These are phyloP conservation scores for Trametes polyzona DNA, from an alignment of 1,284 basidiomycete species.

Conservation along the genomic window DNA sequence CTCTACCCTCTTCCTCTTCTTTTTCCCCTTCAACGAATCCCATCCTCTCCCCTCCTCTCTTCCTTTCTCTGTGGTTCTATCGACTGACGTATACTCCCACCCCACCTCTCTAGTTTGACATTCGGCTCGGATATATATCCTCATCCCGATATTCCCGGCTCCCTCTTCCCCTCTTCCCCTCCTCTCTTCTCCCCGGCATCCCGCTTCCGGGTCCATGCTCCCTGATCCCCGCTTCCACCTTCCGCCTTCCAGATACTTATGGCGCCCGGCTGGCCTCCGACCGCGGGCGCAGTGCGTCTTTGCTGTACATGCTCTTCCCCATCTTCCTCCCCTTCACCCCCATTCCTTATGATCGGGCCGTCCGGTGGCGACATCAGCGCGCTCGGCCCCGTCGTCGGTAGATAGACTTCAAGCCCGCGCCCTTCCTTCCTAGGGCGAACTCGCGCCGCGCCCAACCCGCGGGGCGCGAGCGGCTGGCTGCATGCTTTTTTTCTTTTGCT, in stretches of 20 bases:
- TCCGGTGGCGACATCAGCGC: no score
- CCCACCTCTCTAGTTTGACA: neutral
- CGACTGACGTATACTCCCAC: neutral
- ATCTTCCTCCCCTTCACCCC: neutral
- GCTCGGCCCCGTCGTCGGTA: neutral
- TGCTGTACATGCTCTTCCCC: slow-evolving; percentile 2
- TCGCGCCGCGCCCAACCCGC: no score
- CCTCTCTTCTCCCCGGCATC: no score
- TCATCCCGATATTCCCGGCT: neutral
- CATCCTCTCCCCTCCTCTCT: no score
- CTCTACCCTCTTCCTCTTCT: no score
- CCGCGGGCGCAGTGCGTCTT: slow-evolving; percentile 9
- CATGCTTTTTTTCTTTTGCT: neutral
- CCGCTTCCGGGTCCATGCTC: no score
- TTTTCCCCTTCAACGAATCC: neutral
- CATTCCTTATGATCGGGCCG: neutral
- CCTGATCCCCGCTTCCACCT: neutral
- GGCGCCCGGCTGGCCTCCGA: neutral
- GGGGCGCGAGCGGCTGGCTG: no score
- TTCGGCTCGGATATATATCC: slow-evolving; percentile 11
- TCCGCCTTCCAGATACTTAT: slow-evolving; percentile 8
- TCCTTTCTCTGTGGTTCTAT: neutral
- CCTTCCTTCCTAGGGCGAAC: neutral
- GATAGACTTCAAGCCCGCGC: neutral
- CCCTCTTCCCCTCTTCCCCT: neutral